A percentile compares a stretch with the other conserved stretches of the same genome.
Conservation (phyloP, 768 basidiomycete genomes). For the Hericium rajendrae region DNA sequence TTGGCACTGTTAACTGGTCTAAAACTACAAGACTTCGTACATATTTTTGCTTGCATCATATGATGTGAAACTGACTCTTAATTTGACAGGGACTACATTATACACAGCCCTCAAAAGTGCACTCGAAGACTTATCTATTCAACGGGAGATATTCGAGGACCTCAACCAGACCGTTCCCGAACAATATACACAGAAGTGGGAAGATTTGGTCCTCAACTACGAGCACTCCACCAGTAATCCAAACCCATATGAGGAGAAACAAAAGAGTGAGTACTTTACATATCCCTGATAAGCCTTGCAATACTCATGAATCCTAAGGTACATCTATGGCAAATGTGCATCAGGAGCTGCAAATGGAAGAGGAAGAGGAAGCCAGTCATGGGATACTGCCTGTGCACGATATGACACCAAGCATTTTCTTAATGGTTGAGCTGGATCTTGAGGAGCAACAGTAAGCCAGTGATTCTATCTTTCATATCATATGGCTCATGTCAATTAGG, state of each 20-base stretch:
- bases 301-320: neutral
- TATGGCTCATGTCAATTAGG: neutral
- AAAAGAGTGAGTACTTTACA: neutral
- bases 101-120: neutral
- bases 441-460: neutral
- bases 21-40: constrained; percentile 4
- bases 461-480: neutral
- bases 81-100: neutral
- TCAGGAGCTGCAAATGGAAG: neutral
- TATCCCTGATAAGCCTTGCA: neutral
- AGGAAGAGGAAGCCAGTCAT: neutral
- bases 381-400: neutral
- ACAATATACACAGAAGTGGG: neutral
- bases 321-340: neutral
- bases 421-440: neutral
- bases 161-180: neutral
- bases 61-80: neutral
- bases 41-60: neutral
- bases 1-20: constrained; percentile 8
- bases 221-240: neutral
- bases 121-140: neutral
- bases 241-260: neutral
- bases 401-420: neutral
- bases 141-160: neutral
- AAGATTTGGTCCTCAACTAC: neutral